These are phyloP conservation scores for Aspergillus biplanus DNA, from an alignment of 495 filamentous ascomycete species.

Conservation along the genomic window DNA sequence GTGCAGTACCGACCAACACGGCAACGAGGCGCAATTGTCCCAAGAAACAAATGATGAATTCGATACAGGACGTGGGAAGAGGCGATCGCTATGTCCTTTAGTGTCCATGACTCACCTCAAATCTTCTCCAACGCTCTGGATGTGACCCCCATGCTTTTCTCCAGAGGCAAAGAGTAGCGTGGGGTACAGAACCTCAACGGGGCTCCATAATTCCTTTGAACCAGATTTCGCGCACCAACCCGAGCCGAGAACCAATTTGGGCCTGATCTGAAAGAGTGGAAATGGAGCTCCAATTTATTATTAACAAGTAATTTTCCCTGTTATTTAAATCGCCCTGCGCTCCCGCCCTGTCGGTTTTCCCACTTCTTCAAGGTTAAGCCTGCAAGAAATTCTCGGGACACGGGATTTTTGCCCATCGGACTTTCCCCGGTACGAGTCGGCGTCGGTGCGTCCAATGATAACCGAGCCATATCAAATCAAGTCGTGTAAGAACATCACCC, in stretches of 20 bases:
- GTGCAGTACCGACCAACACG: too few relatives aligned
- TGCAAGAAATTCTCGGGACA: slow-evolving; percentile 11
- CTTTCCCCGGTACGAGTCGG: slow-evolving; percentile 20
- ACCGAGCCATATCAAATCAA: background rate
- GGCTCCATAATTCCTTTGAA: slow-evolving; percentile 1
- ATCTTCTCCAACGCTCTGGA: background rate
- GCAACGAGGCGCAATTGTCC: background rate
- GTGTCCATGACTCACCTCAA: background rate
- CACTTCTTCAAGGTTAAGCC: background rate
- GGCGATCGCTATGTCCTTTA: background rate
- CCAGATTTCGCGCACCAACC: slow-evolving; percentile 16
- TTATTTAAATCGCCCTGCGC: slow-evolving; percentile 16
- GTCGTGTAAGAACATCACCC: background rate
- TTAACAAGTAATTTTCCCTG: slow-evolving; percentile 8
- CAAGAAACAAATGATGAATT: background rate
- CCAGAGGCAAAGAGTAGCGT: slow-evolving; percentile 23
- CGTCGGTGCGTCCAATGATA: slow-evolving; percentile 5
- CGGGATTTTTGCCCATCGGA: slow-evolving; percentile 17
- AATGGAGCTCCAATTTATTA: slow-evolving; percentile 12
- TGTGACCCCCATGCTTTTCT: slow-evolving; percentile 24
- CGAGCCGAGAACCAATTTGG: slow-evolving; percentile 23
- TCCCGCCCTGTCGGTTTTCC: slow-evolving; percentile 1
- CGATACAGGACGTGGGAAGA: background rate
- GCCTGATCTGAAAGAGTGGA: slow-evolving; percentile 11
- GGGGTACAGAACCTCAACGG: slow-evolving; percentile 19